Evolutionary conservation across 352 stramenopile species (phyloP).

Genomic region (Globisporangium cederbergense): DNA sequence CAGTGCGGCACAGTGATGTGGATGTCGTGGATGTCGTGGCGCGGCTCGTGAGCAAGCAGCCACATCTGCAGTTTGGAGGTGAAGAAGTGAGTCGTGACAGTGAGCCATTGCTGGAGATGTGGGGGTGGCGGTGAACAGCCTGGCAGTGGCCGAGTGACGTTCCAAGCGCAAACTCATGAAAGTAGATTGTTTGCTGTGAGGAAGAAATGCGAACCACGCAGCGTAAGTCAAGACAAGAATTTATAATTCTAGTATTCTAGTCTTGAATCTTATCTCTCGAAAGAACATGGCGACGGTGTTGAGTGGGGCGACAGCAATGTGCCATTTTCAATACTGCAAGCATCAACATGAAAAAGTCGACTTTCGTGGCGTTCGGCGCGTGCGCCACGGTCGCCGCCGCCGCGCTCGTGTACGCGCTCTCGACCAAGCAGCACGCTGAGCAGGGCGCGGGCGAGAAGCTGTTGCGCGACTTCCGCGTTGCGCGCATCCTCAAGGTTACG

Average conservation of each 20-base stretch:
- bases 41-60: background rate
- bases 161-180: too few relatives aligned
- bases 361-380: conserved; percentile 22
- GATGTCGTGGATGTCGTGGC: background rate
- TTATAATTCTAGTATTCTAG: too few relatives aligned
- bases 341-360: background rate
- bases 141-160: background rate
- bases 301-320: too few relatives aligned
- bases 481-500: conserved; percentile 61
- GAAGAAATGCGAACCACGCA: too few relatives aligned
- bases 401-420: conserved; percentile 32
- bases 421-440: conserved; percentile 24
- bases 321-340: background rate
- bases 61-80: background rate
- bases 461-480: conserved; percentile 54
- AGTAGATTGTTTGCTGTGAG: too few relatives aligned
- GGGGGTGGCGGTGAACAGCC: background rate
- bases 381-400: conserved; percentile 27
- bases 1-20: background rate
- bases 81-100: background rate
- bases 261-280: too few relatives aligned
- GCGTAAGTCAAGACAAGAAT: too few relatives aligned
- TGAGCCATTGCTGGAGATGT: background rate
- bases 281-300: too few relatives aligned
- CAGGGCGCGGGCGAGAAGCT: conserved; percentile 29